Percentiles rank a stretch among this genome's conserved stretches.
Evolutionary conservation across 441 rosid genomes (phyloP).

Genomic region (Lepidium campestre): DNA sequence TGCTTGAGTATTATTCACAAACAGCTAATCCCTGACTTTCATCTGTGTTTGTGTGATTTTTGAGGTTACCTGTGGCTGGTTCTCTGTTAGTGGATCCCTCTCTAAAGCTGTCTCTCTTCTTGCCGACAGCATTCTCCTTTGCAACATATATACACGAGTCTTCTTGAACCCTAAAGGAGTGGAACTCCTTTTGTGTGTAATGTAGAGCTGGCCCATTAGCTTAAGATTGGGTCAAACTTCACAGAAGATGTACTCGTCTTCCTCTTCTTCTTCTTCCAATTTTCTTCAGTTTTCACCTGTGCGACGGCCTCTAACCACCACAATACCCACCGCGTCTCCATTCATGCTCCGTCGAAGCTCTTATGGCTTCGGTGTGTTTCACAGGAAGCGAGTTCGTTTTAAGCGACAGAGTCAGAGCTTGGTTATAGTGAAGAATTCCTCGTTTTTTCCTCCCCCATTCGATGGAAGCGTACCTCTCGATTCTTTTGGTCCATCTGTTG

Average conservation of each 20-base stretch:
- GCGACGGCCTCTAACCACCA: constrained; percentile 2
- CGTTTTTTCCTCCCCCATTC: constrained; percentile 36
- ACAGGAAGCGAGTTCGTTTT: constrained; percentile 43
- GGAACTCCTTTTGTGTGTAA: no score
- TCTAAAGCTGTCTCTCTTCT: no score
- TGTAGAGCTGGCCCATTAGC: no score
- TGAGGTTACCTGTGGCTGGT: no score
- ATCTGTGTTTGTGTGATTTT: no score
- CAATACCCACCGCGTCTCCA: constrained; percentile 16
- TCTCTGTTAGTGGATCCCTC: no score
- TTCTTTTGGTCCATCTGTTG: constrained; percentile 41
- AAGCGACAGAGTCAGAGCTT: constrained; percentile 31
- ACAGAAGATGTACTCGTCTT: background rate
- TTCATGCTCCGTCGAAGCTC: constrained; percentile 25
- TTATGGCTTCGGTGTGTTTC: constrained; percentile 32
- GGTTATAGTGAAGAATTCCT: constrained; percentile 14
- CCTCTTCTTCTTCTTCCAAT: background rate
- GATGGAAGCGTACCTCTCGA: constrained; percentile 36
- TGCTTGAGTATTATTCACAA: no score
- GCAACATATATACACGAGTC: no score
- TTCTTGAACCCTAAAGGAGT: no score
- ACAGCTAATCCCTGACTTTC: no score
- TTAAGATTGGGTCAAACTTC: no score
- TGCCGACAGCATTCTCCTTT: no score
- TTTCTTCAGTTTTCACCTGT: constrained; percentile 7